Evolutionary conservation across 768 basidiomycete genomes (phyloP).

Genomic region (Rubroboletus satanas): DNA sequence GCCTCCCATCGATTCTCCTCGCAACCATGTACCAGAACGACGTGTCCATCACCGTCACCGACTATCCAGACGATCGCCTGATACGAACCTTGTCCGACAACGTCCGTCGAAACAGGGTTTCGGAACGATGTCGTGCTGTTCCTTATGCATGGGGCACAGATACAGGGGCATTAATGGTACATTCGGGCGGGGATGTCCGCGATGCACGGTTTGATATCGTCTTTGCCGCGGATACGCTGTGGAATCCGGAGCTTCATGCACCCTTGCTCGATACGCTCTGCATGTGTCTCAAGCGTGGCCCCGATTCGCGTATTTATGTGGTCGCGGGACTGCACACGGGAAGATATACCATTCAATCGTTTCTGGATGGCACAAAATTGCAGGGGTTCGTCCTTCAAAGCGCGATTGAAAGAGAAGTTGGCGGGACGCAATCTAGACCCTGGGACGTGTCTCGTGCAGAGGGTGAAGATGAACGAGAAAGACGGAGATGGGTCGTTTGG

Average conservation of each 20-base stretch:
- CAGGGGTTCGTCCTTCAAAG: slow-evolving; percentile 46
- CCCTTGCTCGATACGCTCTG: slow-evolving; percentile 52
- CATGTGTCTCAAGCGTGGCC: slow-evolving; percentile 41
- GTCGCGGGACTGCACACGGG: slow-evolving; percentile 77
- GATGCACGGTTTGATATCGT: slow-evolving; percentile 54
- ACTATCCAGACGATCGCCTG: slow-evolving; percentile 67
- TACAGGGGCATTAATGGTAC: slow-evolving; percentile 20
- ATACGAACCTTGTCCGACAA: slow-evolving; percentile 58
- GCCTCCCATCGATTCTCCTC: slow-evolving; percentile 67
- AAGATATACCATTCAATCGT: slow-evolving; percentile 63
- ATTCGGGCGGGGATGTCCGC: slow-evolving; percentile 13
- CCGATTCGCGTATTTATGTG: slow-evolving; percentile 53
- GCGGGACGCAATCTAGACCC: slow-evolving; percentile 34
- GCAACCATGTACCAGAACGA: slow-evolving; percentile 43
- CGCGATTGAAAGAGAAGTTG: slow-evolving; percentile 46
- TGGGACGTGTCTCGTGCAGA: slow-evolving; percentile 55
- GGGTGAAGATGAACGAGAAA: slow-evolving; percentile 61
- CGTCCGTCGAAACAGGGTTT: slow-evolving; percentile 46
- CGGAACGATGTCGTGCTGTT: slow-evolving; percentile 45
- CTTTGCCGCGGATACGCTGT: slow-evolving; percentile 72
- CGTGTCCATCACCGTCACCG: slow-evolving; percentile 50
- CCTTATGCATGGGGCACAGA: slow-evolving; percentile 68
- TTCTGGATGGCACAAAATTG: slow-evolving; percentile 36
- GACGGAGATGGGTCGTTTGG: slow-evolving; percentile 72
- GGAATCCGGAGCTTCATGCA: slow-evolving; percentile 62